Base-by-base conservation (phyloP, 495 filamentous ascomycete species). In the Daldinia grandis region DNA sequence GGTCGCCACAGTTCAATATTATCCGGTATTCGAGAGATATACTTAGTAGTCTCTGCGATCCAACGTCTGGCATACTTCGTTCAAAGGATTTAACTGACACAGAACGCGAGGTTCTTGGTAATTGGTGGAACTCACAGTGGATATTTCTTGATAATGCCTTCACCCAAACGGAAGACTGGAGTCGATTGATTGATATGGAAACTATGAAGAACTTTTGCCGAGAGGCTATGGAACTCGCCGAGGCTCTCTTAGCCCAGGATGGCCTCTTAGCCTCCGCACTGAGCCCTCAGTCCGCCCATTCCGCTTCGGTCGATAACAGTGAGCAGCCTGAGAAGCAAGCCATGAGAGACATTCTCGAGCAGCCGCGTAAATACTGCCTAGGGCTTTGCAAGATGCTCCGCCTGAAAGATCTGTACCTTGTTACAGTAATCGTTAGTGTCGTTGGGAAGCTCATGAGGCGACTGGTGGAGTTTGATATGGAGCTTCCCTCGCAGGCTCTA, bases 161-260 rank as follows among this genome's bases (percentile, higher is more conserved):
- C 75, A 81, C 87, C 51, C 88, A 88, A 73, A 95, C 93, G 21
- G 92, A 97, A 70, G 78, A 77, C 4, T 99, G 95, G 95, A 88
- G 89, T 57, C 79, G 86, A 24, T 85, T 87, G 9, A 79, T 85
- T 62, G 89, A 94, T 28, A 93, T 92, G 78, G 79, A 84, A 15
- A 81, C 85, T 25, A 91, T 99, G 92, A 87, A 91, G 74, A 91
- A 98, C 55, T 98, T 98, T 70, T 95, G 92, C 73, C 88, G 95
- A 68, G 93, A 98, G 72, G 90, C 91, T 28, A 98, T 98, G 84
- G 91, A 98, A 68, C 92, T 97, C 72, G 94, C 94, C 2, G 91
- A 97, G 73, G 85, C 86, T 21, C 83, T 97, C 3, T 92, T 98
- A 72, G 88, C 91, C 58, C 89, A 96, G 69, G 94, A 93, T 80